Evolutionary conservation across 768 basidiomycete species (phyloP).

Genomic region (Lentinula sp.): DNA sequence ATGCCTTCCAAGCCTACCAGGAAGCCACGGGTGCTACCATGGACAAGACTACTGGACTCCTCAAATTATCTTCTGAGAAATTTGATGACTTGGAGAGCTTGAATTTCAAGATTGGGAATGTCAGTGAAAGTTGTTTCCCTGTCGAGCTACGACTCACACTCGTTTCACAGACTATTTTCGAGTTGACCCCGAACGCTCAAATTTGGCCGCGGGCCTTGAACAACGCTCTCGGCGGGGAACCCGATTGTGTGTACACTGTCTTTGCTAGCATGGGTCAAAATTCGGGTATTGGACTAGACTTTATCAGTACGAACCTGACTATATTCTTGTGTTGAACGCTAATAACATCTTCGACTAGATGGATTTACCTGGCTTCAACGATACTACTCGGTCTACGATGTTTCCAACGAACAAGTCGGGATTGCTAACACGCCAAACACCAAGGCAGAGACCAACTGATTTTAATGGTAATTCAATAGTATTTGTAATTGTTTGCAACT

Average conservation of each 20-base stretch:
- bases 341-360: slow-evolving; percentile 12
- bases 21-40: slow-evolving; percentile 30
- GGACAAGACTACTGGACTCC: slow-evolving; percentile 29
- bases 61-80: slow-evolving; percentile 44
- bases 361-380: slow-evolving; percentile 51
- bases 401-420: slow-evolving; percentile 46
- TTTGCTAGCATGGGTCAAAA: slow-evolving; percentile 29
- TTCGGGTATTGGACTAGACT: slow-evolving; percentile 38
- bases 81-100: slow-evolving; percentile 47
- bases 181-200: slow-evolving; percentile 36
- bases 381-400: slow-evolving; percentile 64
- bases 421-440: slow-evolving; percentile 52
- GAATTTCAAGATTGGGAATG: slow-evolving; percentile 47
- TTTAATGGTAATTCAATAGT: slow-evolving; percentile 7
- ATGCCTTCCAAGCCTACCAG: slow-evolving; percentile 38
- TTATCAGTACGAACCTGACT: slow-evolving; percentile 25
- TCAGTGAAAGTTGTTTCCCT: slow-evolving; percentile 11
- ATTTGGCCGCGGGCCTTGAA: slow-evolving; percentile 30
- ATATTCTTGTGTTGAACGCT: not conserved
- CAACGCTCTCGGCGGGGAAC: slow-evolving; percentile 23
- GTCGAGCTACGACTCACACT: not conserved
- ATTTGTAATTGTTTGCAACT: too few species aligned
- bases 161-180: slow-evolving; percentile 21
- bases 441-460: slow-evolving; percentile 28
- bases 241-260: slow-evolving; percentile 25